These are phyloP conservation scores for Triangularia verruculosa DNA, from an alignment of 2,329 filamentous ascomycete species.

Conservation along the genomic window DNA sequence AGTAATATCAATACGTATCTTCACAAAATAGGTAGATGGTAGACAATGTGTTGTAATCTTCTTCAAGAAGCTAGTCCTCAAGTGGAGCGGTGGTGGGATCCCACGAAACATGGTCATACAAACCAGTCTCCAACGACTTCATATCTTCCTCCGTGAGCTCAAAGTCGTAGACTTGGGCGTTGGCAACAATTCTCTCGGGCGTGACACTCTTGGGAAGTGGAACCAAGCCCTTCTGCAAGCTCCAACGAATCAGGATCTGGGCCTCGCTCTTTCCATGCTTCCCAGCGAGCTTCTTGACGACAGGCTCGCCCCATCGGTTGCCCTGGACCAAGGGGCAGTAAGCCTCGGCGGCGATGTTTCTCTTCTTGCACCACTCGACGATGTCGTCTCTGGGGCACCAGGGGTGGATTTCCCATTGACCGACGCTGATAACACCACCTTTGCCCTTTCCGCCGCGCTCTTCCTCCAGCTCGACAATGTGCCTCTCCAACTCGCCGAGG, in stretches of 20 bases:
- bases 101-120: conserved; percentile 32
- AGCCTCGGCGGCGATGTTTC: conserved; percentile 61
- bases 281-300: conserved; percentile 60
- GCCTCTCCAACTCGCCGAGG: conserved; percentile 56
- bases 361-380: conserved; percentile 68
- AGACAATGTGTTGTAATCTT: too few species aligned
- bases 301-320: conserved; percentile 66
- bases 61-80: conserved; percentile 8
- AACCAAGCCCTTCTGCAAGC: conserved; percentile 71
- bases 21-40: too few species aligned
- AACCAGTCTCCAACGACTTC: conserved; percentile 40
- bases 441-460: conserved; percentile 61
- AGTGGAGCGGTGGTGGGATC: conserved; percentile 26
- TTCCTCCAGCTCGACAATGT: conserved; percentile 59
- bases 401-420: conserved; percentile 87
- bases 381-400: conserved; percentile 82
- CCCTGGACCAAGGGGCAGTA: conserved; percentile 63
- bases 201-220: conserved; percentile 64
- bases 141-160: conserved; percentile 56
- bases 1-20: too few species aligned
- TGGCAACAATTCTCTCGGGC: conserved; percentile 56
- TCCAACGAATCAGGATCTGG: conserved; percentile 78
- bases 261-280: conserved; percentile 73
- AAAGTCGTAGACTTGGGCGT: conserved; percentile 62
- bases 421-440: conserved; percentile 73